These are phyloP conservation scores for Coleophoma cylindrospora DNA, from an alignment of 2,329 filamentous ascomycete species.

Conservation along the genomic window DNA sequence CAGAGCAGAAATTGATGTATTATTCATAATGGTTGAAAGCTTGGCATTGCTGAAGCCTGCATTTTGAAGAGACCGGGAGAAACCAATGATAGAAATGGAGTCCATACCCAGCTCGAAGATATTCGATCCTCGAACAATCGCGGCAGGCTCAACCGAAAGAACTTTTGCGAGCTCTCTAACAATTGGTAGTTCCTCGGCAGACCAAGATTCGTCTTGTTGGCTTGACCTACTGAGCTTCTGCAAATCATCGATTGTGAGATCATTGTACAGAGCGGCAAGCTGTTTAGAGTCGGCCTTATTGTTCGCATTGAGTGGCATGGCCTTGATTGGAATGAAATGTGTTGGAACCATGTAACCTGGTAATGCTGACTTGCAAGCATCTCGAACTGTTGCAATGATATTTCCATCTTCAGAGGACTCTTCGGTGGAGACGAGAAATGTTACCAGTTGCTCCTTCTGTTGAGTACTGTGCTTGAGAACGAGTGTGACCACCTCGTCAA, in stretches of 20 bases:
- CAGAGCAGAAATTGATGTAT: constrained; percentile 46
- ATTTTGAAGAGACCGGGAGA: constrained; percentile 60
- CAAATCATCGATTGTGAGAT: constrained; percentile 52
- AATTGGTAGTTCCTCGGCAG: constrained; percentile 40
- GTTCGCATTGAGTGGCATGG: constrained; percentile 77
- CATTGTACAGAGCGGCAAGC: constrained; percentile 61
- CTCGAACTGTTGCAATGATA: constrained; percentile 42
- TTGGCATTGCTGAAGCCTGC: constrained; percentile 56
- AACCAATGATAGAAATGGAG: constrained; percentile 74
- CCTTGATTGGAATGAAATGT: constrained; percentile 67
- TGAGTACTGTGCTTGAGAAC: constrained; percentile 67
- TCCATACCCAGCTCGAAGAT: constrained; percentile 86
- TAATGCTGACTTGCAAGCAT: constrained; percentile 63
- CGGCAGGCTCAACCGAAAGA: constrained; percentile 29
- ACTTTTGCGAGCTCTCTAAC: constrained; percentile 43
- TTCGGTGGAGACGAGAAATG: constrained; percentile 56
- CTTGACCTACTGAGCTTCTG: constrained; percentile 44
- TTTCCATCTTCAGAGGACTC: constrained; percentile 24
- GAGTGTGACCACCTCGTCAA: constrained; percentile 69
- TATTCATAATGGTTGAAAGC: constrained; percentile 63
- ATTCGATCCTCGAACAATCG: constrained; percentile 50
- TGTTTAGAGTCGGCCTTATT: constrained; percentile 80
- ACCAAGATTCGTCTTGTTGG: constrained; percentile 25
- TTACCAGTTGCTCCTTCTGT: constrained; percentile 77
- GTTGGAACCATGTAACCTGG: constrained; percentile 90